phyloP scores from a whole-genome alignment of 768 basidiomycete species.

The Tylopilus rubrobrunneus region DNA sequence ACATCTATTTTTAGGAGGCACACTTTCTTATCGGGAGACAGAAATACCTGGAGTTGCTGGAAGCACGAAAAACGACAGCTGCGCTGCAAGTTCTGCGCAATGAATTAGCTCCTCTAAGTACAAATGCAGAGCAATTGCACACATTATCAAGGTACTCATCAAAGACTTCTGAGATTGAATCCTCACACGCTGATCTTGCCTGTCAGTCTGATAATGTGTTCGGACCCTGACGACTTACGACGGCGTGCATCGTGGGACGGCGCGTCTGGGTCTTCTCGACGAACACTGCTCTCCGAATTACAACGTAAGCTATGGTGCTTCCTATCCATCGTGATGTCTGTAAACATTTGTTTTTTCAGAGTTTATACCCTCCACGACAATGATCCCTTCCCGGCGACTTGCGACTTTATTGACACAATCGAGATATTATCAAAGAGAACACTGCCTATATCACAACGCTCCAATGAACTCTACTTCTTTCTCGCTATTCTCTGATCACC shows the following conservation, averaged over 20 bases:
- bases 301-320: conserved; percentile 57
- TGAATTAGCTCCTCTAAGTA: conserved; percentile 80
- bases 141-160: conserved; percentile 74
- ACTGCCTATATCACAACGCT: conserved; percentile 85
- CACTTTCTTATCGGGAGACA: conserved; percentile 89
- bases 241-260: conserved; percentile 88
- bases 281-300: conserved; percentile 67
- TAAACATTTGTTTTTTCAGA: conserved; percentile 40
- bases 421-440: conserved; percentile 69
- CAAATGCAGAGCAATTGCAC: conserved; percentile 79
- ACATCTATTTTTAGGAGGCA: conserved; percentile 53
- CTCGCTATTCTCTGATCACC: conserved; percentile 86
- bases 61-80: conserved; percentile 70
- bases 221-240: conserved; percentile 77
- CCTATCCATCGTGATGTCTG: neutral
- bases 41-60: conserved; percentile 93
- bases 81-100: conserved; percentile 85
- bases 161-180: conserved; percentile 7
- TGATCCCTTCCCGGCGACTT: conserved; percentile 91
- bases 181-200: conserved; percentile 15
- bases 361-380: conserved; percentile 84
- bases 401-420: conserved; percentile 84
- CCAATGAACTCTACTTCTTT: conserved; percentile 53
- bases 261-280: conserved; percentile 73
- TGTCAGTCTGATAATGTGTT: conserved; percentile 86